Conservation (phyloP, 2,329 filamentous ascomycete genomes). For the Phyllosticta capitalensis region DNA sequence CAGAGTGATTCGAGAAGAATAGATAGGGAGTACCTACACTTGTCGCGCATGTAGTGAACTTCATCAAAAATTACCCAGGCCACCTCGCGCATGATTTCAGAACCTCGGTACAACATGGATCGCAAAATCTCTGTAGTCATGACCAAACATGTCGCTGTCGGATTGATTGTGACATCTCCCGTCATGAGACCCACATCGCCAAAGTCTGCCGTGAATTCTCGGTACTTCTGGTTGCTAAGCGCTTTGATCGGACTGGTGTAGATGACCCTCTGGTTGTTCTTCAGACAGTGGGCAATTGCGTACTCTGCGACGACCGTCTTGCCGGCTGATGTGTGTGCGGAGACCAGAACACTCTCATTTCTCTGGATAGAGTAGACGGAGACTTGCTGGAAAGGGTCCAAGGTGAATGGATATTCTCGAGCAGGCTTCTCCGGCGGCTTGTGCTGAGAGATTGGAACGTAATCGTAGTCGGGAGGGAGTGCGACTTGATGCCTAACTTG, state of each 20-base stretch:
- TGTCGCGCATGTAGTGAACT: constrained; percentile 97
- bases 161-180: constrained; percentile 98
- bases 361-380: constrained; percentile 92
- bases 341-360: constrained; percentile 92
- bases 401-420: constrained; percentile 73
- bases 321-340: constrained; percentile 92
- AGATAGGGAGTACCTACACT: constrained; percentile 35
- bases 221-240: constrained; percentile 95
- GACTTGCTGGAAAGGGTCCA: constrained; percentile 95
- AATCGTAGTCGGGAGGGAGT: constrained; percentile 86
- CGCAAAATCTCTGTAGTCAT: constrained; percentile 99
- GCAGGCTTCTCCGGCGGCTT: constrained; percentile 82
- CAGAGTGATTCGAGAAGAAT: background rate
- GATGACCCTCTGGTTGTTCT: constrained; percentile 95
- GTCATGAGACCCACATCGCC: constrained; percentile 98
- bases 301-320: constrained; percentile 99
- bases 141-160: constrained; percentile 91
- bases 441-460: constrained; percentile 90
- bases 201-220: constrained; percentile 92
- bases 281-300: constrained; percentile 92
- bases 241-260: constrained; percentile 99
- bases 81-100: constrained; percentile 98
- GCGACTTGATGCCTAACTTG: constrained; percentile 98
- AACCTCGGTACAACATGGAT: constrained; percentile 95
- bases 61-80: constrained; percentile 98